Percentiles rank a stretch among this genome's conserved stretches.
Evolutionary conservation across 108 stramenopile genomes (phyloP).

Genomic region (Cyclotella cryptica): DNA sequence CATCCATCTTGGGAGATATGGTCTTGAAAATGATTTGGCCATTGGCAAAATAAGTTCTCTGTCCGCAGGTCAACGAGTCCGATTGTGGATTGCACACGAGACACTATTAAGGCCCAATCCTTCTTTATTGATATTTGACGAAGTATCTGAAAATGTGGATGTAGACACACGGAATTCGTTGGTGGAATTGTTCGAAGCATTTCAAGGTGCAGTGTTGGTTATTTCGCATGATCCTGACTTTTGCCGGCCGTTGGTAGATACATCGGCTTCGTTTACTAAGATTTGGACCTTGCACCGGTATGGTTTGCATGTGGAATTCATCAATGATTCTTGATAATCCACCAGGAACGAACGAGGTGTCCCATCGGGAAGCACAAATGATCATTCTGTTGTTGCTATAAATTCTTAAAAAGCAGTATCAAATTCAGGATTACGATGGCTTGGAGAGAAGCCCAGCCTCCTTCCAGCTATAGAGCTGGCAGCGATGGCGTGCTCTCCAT

Average conservation of each 20-base stretch:
- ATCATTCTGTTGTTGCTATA: too few species aligned
- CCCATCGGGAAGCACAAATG: too few species aligned
- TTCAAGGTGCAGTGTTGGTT: conserved; percentile 48
- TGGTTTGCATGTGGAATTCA: neutral
- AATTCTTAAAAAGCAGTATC: too few species aligned
- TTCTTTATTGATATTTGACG: conserved; percentile 57
- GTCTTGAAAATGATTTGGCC: conserved; percentile 41
- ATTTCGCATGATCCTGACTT: conserved; percentile 66
- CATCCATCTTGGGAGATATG: conserved; percentile 52
- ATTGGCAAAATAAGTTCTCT: conserved; percentile 44
- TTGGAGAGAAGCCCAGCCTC: too few species aligned
- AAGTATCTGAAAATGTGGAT: conserved; percentile 65
- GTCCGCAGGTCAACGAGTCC: conserved; percentile 66
- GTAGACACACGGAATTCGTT: conserved; percentile 50
- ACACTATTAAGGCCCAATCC: conserved; percentile 14
- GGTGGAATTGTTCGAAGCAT: conserved; percentile 25
- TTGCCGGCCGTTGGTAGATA: conserved; percentile 6
- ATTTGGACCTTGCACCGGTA: conserved; percentile 13
- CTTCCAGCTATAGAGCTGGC: too few species aligned
- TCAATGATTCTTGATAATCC: too few species aligned
- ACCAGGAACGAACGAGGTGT: too few species aligned
- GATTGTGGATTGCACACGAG: conserved; percentile 59
- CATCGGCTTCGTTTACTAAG: conserved; percentile 3
- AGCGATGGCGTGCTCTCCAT: too few species aligned
- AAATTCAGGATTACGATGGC: too few species aligned